Base-by-base conservation (phyloP, 2,329 filamentous ascomycete genomes). In the Fusarium lateritium region DNA sequence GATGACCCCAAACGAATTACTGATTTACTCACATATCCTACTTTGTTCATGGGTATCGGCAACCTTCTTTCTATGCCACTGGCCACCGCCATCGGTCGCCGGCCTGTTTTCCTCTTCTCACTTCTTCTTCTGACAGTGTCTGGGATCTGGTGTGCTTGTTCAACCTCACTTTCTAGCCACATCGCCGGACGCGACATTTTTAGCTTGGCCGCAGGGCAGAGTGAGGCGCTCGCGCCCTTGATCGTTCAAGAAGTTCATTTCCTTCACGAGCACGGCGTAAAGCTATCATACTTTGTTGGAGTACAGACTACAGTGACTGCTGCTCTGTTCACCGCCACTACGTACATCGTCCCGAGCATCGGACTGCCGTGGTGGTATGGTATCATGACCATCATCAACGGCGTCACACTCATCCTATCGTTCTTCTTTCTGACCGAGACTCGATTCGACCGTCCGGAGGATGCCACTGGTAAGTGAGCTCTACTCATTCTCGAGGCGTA, bases 241-340 rank as follows among this genome's bases (percentile, higher is more conserved):
- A 62, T 62, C 2, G 47, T 62, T 2, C 56, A 62, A 7, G 59
- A 62, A 2, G 21, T 62, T 1, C 59, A 62, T 2, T 62, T 62
- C 0, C 36, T 62, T 1, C 59, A 62, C 11, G 22, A 62, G 9
- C 59, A 62, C 15, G 57, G 59, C 1, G 28, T 62, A 0, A 62
- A 62, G 14, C 1, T 62, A 14, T 62, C 59, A 1, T 62, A 62
- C 1, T 62, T 62, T 22, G 57, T 62, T 0, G 57, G 59, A 1
- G 36, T 62, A 2, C 59, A 62, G 2, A 62, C 54, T 1, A 62
- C 59, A 0, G 10, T 62, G 4, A 62, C 59, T 24, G 59, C 57
- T 0, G 47, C 47, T 0, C 22, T 62, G 0, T 62, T 62, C 0
- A 62, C 57, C 0, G 47, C 57, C 1, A 62, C 59, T 0, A 62